phyloP scores from a whole-genome alignment of 2,329 filamentous ascomycete genomes.

The Colletotrichum camelliae region DNA sequence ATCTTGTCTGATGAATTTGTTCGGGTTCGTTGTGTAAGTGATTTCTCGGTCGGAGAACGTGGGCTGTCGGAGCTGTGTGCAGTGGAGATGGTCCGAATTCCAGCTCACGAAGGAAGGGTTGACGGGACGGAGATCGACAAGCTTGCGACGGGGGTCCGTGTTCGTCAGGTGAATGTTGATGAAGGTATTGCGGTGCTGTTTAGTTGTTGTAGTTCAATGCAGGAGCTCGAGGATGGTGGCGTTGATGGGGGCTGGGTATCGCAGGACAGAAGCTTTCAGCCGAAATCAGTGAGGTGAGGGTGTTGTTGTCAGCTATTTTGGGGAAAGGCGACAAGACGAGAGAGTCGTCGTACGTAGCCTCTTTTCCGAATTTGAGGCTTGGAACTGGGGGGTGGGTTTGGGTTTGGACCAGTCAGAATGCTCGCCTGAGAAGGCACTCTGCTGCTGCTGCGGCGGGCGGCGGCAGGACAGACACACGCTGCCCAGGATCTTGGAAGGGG shows the following conservation, averaged over 20 bases:
- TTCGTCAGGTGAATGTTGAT: neutral
- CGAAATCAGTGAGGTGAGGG: neutral
- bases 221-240: neutral
- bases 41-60: slow-evolving; percentile 19
- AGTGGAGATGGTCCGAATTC: slow-evolving; percentile 23
- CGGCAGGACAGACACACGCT: neutral
- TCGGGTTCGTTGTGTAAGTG: neutral
- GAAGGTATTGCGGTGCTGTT: neutral
- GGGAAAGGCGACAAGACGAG: slow-evolving; percentile 5
- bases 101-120: slow-evolving; percentile 12
- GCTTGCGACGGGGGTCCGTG: neutral
- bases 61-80: slow-evolving; percentile 16
- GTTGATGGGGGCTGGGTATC: neutral
- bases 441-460: neutral
- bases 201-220: neutral
- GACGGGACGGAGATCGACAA: slow-evolving; percentile 8
- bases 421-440: neutral
- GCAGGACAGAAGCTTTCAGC: neutral
- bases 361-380: slow-evolving; percentile 21
- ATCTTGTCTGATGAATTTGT: slow-evolving; percentile 52
- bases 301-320: slow-evolving; percentile 18
- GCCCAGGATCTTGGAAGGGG: neutral
- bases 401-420: slow-evolving; percentile 6
- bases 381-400: slow-evolving; percentile 10
- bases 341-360: slow-evolving; percentile 22